Conservation (phyloP, 306 rosid genomes). For the Vicia sativa region DNA sequence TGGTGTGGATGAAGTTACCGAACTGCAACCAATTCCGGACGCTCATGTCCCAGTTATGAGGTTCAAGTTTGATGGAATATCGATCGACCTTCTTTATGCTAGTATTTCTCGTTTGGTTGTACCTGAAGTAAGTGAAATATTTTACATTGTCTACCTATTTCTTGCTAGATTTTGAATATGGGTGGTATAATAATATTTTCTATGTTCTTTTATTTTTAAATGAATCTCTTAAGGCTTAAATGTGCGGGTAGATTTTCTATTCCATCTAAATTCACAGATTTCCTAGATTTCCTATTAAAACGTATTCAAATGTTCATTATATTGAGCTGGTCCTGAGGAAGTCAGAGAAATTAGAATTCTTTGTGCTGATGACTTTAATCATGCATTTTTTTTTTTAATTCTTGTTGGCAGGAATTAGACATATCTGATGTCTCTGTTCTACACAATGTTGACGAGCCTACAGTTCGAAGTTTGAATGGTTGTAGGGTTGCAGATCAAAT, state of each 20-base stretch:
- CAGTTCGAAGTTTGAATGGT: conserved; percentile 93
- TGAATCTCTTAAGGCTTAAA: not conserved
- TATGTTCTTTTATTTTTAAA: not conserved
- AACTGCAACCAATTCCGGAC: conserved; percentile 82
- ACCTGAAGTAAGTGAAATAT: conserved; percentile 64
- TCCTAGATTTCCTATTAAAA: not conserved
- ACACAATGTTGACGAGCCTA: conserved; percentile 80
- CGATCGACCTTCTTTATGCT: conserved; percentile 89
- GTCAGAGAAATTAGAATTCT: not conserved
- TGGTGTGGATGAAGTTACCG: conserved; percentile 72
- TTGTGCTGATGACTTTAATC: not conserved
- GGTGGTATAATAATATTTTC: not conserved
- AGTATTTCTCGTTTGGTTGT: conserved; percentile 80
- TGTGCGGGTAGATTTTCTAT: not conserved
- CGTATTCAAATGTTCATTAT: not conserved
- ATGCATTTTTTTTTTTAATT: not conserved
- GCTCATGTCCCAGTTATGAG: conserved; percentile 98
- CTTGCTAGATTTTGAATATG: not conserved
- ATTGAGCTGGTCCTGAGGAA: not conserved
- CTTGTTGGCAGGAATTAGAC: conserved; percentile 67
- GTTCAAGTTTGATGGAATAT: conserved; percentile 85
- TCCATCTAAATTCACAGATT: not conserved
- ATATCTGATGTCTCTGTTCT: conserved; percentile 72
- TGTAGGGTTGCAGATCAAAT: conserved; percentile 99
- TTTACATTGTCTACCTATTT: not conserved